Base-by-base conservation (phyloP, 2,329 filamentous ascomycete genomes). In the Colletotrichum tropicale region DNA sequence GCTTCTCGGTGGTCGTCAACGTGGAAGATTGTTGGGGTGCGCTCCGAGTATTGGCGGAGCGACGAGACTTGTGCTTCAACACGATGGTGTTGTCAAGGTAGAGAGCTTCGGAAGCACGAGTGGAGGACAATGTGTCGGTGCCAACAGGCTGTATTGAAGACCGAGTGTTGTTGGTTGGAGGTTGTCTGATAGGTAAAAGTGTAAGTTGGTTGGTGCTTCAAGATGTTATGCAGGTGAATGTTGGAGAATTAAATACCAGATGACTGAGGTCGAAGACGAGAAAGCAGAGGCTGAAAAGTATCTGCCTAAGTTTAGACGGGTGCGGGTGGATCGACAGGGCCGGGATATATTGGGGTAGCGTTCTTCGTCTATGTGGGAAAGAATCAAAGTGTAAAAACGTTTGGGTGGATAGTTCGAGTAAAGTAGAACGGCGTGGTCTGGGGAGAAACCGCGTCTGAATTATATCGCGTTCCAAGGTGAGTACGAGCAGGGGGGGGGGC, bases 311-410 rank as follows among this genome's bases (percentile, higher is more conserved):
- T 43, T 34, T 32, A 71, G 56, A 52, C 43, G 43, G 43, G 43
- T 43, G 21, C 56, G 60, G n/a, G 48, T 65, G 70, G 70, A 75
- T 61, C 62, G 30, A 43, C 38, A 36, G 56, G 73, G 32, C 32
- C 52, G n/a, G 32, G 55, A 56, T 66, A 61, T 55, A 66, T 61
- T 62, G 21, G 18, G 48, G 34, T 66, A 28, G 56, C 15, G 72
- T 66, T 34, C 56, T 10, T 68, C 13, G 34, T 60, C 32, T 58
- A 43, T 43, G 43, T 64, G 69, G 62, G 32, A 64, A 28, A 64
- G 38, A 21, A n/a, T 64, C 58, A 52, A 75, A 75, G 74, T 75
- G 70, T 73, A 75, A 75, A 62, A 75, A 73, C 48, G 34, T 52
- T 52, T 30, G 38, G 28, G 74, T 75, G 74, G 74, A 69, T 70